Conservation (phyloP, 371 early-diverging fungal species). For the Mortierella sp. region DNA sequence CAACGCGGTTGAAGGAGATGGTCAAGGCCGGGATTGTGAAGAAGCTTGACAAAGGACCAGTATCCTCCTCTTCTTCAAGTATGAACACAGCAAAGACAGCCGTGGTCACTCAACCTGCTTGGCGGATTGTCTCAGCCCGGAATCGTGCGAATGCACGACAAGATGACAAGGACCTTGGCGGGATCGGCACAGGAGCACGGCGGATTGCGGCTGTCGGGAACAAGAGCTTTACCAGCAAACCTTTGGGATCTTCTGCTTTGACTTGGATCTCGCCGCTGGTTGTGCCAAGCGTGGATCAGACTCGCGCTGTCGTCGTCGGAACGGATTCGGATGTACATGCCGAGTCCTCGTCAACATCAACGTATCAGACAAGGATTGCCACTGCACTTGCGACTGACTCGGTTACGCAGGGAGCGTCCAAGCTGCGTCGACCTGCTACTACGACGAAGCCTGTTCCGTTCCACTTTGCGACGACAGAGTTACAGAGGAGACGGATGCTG, state of each 20-base stretch:
- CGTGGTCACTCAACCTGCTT: neutral
- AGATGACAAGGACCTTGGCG: neutral
- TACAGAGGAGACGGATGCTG: slow-evolving; percentile 27
- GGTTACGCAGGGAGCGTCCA: neutral
- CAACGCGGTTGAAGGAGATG: slow-evolving; percentile 15
- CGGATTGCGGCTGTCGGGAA: neutral
- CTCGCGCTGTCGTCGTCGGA: neutral
- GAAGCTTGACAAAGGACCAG: neutral
- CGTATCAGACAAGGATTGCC: neutral
- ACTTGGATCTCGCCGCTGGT: neutral
- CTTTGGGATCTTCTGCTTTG: neutral
- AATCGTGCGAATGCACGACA: neutral
- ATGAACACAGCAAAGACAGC: neutral
- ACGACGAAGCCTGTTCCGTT: slow-evolving; percentile 31
- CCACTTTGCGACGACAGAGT: slow-evolving; percentile 37
- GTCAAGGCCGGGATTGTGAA: neutral
- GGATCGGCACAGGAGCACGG: neutral
- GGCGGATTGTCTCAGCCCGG: neutral
- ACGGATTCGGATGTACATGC: slow-evolving; percentile 12
- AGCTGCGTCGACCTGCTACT: slow-evolving; percentile 4
- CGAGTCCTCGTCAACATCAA: slow-evolving; percentile 11
- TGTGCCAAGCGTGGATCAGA: slow-evolving; percentile 14
- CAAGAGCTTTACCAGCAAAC: neutral
- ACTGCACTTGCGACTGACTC: neutral
- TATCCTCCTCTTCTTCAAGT: neutral